Percentiles rank a stretch among this genome's conserved stretches.
Evolutionary conservation across 768 basidiomycete genomes (phyloP).

Genomic region (Mycena rosella): DNA sequence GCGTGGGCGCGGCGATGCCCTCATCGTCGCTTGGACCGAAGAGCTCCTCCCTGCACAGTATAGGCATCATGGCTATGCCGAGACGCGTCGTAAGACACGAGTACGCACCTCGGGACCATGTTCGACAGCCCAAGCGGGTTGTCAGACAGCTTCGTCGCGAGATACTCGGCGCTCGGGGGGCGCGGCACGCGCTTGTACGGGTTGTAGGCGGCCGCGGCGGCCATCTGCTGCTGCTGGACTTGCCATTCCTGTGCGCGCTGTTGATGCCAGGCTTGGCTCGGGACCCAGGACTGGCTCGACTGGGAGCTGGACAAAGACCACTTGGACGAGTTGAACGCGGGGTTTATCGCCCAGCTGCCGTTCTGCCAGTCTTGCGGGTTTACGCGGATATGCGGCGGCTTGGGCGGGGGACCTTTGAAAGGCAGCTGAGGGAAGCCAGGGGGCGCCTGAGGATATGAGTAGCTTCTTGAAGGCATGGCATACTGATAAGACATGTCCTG

Average conservation of each 20-base stretch:
- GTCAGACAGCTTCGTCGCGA: slow-evolving; percentile 65
- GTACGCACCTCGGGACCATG: slow-evolving; percentile 72
- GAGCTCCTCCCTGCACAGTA: slow-evolving; percentile 48
- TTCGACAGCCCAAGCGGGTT: slow-evolving; percentile 76
- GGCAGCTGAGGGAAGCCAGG: slow-evolving; percentile 35
- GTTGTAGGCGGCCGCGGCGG: slow-evolving; percentile 53
- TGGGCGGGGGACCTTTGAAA: slow-evolving; percentile 33
- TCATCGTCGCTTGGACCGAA: slow-evolving; percentile 47
- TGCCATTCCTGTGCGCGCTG: slow-evolving; percentile 42
- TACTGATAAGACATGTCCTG: slow-evolving; percentile 33
- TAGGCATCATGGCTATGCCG: slow-evolving; percentile 20
- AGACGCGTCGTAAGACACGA: slow-evolving; percentile 6
- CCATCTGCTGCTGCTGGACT: slow-evolving; percentile 42
- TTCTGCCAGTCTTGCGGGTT: slow-evolving; percentile 37
- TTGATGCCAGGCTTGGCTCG: slow-evolving; percentile 56
- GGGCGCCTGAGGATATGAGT: slow-evolving; percentile 28
- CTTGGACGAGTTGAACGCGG: slow-evolving; percentile 50
- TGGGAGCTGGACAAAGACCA: slow-evolving; percentile 42
- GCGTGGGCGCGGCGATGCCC: slow-evolving; percentile 61
- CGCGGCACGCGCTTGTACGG: slow-evolving; percentile 77
- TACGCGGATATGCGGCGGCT: slow-evolving; percentile 33
- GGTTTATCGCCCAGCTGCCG: slow-evolving; percentile 48
- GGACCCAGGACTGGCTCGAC: slow-evolving; percentile 51
- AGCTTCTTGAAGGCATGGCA: slow-evolving; percentile 24
- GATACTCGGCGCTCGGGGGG: slow-evolving; percentile 74